Evolutionary conservation across 2,329 filamentous ascomycete species (phyloP).

Genomic region (Akanthomyces dipterigenus): DNA sequence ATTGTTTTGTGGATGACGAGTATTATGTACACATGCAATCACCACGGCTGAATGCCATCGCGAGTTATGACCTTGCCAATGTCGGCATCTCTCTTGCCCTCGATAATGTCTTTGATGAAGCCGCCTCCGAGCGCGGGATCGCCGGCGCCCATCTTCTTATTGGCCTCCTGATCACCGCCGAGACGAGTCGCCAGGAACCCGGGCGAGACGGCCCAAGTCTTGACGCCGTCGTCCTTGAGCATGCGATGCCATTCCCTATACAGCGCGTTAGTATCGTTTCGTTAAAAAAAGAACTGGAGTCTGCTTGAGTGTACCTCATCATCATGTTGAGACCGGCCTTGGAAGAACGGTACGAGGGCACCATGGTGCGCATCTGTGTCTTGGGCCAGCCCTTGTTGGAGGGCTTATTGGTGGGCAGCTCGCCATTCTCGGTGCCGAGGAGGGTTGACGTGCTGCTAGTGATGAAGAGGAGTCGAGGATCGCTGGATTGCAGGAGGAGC

Average conservation of each 20-base stretch:
- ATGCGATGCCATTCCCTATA: conserved; percentile 30
- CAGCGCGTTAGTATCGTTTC: background rate
- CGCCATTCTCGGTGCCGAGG: conserved; percentile 17
- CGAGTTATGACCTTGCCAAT: conserved; percentile 28
- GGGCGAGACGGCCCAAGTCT: conserved; percentile 32
- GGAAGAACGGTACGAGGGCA: conserved; percentile 29
- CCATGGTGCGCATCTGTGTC: conserved; percentile 10
- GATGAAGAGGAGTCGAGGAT: conserved; percentile 41
- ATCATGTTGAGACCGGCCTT: conserved; percentile 44
- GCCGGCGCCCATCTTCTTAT: conserved; percentile 22
- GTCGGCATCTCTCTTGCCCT: conserved; percentile 34
- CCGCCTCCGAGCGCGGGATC: conserved; percentile 30
- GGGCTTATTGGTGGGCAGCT: conserved; percentile 13
- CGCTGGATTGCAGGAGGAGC: conserved; percentile 33
- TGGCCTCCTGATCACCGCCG: conserved; percentile 20
- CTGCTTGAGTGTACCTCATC: conserved; percentile 24
- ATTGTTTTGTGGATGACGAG: no score
- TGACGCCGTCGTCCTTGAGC: conserved; percentile 35
- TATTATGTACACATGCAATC: background rate
- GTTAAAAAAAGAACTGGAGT: background rate
- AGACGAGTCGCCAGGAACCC: conserved; percentile 36
- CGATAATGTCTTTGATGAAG: conserved; percentile 33
- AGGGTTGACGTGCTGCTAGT: conserved; percentile 34
- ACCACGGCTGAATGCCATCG: conserved; percentile 12
- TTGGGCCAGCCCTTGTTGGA: conserved; percentile 35